Base-by-base conservation (phyloP, 1,139 yeast genomes). In the Eremothecium coryli region DNA sequence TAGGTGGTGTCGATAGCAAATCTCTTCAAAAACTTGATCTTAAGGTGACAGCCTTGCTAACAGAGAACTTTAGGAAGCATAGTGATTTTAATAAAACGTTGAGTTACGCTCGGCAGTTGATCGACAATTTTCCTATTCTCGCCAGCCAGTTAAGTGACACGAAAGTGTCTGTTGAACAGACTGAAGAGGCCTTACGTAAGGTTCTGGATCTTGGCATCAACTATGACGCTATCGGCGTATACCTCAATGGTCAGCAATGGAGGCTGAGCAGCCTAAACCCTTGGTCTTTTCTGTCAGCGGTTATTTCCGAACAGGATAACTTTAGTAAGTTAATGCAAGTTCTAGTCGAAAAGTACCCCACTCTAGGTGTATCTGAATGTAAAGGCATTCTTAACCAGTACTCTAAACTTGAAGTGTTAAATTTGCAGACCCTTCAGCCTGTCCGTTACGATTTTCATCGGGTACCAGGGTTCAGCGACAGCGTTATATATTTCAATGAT, bases 401-500 rank as follows among this genome's bases (percentile, higher is more conserved):
- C 33, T 47, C 52, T 6, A 33, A 37, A 18, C 23, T 41, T 2
- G 52, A 54, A 8, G 32, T 44, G 21, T 35, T 36, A 23, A 50
- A 44, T 35, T 37, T 48, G 30, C 49, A 44, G 35, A 41, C 39
- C 15, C 37, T 35, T 16, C 61, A 56, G 33, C 60, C 61, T 11
- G 38, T 48, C 8, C 54, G 51, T 25, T 39, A 56, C 26, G 60
- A 57, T 39, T 34, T 55, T 7, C 56, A 54, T 31, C 46, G 55
- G 22, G 43, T 52, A 18, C 44, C 45, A 4, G 50, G 50, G 3
- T 52, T 52, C 35, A 50, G 41, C 3, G 53, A 51, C 11, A 44
- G 74, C 0, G 71, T 88, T 5, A 66, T 81, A 1, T 88, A 78
- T 62, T 66, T 88, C 46, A 93, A 88, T 49, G 80, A 90, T 56